These are phyloP conservation scores for Cetraspora pellucida DNA, from an alignment of 192 early-diverging fungal genomes.

Conservation along the genomic window DNA sequence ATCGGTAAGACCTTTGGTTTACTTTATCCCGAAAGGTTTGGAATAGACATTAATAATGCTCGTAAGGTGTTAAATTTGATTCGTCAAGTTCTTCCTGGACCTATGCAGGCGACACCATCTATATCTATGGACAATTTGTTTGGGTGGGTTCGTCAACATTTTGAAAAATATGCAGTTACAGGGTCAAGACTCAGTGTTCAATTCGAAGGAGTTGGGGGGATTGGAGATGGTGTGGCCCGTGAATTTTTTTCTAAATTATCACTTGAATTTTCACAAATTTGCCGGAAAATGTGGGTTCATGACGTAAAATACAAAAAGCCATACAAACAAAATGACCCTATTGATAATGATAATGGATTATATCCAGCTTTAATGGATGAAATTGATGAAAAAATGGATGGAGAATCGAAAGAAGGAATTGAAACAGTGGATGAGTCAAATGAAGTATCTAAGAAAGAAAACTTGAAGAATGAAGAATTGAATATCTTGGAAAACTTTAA, in stretches of 20 bases:
- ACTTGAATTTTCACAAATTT: conserved; percentile 66
- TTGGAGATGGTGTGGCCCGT: conserved; percentile 72
- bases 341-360: not conserved
- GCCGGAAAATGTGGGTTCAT: conserved; percentile 71
- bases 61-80: not conserved
- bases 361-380: conserved; percentile 7
- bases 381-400: conserved; percentile 52
- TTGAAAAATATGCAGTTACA: not conserved
- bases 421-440: no score
- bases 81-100: not conserved
- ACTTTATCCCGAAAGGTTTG: not conserved
- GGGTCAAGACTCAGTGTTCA: not conserved
- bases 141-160: not conserved
- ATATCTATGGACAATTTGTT: not conserved
- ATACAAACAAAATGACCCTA: not conserved
- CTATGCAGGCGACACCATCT: not conserved
- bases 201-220: not conserved
- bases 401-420: conserved; percentile 41
- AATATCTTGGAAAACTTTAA: conserved; percentile 58
- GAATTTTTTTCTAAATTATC: conserved; percentile 90
- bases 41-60: not conserved
- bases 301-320: conserved; percentile 37
- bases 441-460: conserved; percentile 41
- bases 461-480: conserved; percentile 30
- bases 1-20: not conserved